Conservation (phyloP, 2,329 filamentous ascomycete species). For the Aspergillus persii region DNA sequence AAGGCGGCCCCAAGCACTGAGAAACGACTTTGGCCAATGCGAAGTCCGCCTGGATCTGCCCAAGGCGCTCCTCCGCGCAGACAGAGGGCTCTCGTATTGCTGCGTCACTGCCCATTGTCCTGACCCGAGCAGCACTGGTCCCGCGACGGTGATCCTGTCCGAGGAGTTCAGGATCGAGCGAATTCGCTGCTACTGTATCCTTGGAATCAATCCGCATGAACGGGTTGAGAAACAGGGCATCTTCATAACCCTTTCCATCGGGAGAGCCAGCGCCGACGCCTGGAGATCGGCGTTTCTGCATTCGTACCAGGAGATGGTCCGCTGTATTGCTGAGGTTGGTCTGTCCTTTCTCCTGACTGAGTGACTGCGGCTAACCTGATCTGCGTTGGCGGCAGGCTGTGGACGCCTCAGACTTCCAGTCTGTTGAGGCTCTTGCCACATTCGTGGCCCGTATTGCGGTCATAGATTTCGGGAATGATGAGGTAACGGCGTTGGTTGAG, state of each 20-base stretch:
- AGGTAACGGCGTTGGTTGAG: neutral
- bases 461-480: neutral
- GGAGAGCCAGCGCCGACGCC: too few species aligned
- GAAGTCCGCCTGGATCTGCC: neutral
- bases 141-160: neutral
- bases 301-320: neutral
- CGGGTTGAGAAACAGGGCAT: neutral
- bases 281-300: neutral
- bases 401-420: neutral
- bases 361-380: neutral
- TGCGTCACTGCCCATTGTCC: neutral
- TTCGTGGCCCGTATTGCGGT: neutral
- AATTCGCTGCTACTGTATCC: neutral
- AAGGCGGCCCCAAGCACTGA: too few species aligned
- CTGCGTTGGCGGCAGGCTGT: neutral
- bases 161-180: neutral
- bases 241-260: neutral
- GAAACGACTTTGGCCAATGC: neutral
- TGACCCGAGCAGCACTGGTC: neutral
- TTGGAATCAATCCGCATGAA: neutral
- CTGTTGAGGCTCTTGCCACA: neutral
- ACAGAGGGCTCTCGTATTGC: neutral
- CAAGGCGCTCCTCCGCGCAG: neutral
- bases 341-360: neutral
- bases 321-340: neutral